These are phyloP conservation scores for Ambrosiella xylebori DNA, from an alignment of 2,329 filamentous ascomycete species.

Conservation along the genomic window DNA sequence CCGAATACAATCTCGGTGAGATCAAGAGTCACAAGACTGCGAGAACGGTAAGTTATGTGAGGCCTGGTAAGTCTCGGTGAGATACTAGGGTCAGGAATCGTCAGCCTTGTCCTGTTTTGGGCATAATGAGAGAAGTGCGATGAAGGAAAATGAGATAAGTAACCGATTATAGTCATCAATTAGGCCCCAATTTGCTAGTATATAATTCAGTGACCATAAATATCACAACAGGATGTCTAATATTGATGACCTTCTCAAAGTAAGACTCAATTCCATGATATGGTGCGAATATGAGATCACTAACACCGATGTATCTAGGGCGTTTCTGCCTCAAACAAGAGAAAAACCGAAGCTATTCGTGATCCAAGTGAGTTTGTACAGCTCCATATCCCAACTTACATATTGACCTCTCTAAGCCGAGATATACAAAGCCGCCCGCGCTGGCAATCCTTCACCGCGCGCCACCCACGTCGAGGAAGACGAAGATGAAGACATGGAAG, in stretches of 20 bases:
- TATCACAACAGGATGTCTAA: conserved; percentile 28
- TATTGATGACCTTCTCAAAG: conserved; percentile 44
- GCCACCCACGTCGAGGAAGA: conserved; percentile 27
- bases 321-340: conserved; percentile 28
- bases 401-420: conserved; percentile 27
- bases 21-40: conserved; percentile 3
- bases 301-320: conserved; percentile 15
- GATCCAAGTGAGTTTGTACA: conserved; percentile 38
- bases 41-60: background rate
- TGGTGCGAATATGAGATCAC: background rate
- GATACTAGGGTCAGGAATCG: background rate
- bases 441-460: conserved; percentile 26
- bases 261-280: conserved; percentile 2
- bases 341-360: conserved; percentile 43
- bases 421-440: conserved; percentile 45
- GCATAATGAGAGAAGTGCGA: background rate
- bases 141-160: too few relatives aligned
- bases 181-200: background rate
- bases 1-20: background rate
- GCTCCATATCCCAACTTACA: background rate
- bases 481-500: conserved; percentile 26
- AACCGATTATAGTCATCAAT: too few relatives aligned
- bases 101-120: background rate
- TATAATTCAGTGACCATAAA: background rate
- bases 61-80: background rate